Conservation (phyloP, 345 rosid species). For the Carallia brachiata region DNA sequence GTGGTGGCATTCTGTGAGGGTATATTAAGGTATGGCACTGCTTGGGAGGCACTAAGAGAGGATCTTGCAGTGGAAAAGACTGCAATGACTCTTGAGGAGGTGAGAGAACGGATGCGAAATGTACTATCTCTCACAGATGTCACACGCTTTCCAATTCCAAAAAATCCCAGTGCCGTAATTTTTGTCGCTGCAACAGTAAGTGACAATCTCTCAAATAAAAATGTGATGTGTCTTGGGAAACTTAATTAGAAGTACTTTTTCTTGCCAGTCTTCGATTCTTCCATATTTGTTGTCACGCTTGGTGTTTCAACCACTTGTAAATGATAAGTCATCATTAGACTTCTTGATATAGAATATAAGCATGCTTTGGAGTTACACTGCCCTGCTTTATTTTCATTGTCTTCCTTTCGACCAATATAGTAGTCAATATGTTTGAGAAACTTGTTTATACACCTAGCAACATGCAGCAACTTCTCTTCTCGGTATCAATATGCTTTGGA, state of each 20-base stretch:
- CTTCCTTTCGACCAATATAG: neutral
- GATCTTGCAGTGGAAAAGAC: slow-evolving; percentile 72
- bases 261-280: too few species aligned
- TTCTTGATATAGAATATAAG: too few species aligned
- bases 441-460: neutral
- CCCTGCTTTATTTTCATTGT: neutral
- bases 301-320: too few species aligned
- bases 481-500: too few species aligned
- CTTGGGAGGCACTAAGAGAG: slow-evolving; percentile 96
- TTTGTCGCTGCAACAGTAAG: slow-evolving; percentile 98
- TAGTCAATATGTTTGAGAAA: too few species aligned
- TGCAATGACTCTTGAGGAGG: slow-evolving; percentile 87
- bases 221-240: slow-evolving; percentile 12
- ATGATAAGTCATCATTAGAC: too few species aligned
- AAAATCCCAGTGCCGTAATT: slow-evolving; percentile 77
- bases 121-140: slow-evolving; percentile 97
- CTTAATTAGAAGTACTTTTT: neutral
- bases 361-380: too few species aligned
- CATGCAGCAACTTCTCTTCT: neutral
- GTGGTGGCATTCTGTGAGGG: slow-evolving; percentile 99
- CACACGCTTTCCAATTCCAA: slow-evolving; percentile 93
- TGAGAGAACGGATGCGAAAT: slow-evolving; percentile 83
- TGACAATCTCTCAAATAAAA: slow-evolving; percentile 16
- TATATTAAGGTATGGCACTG: slow-evolving; percentile 84
- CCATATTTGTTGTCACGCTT: too few species aligned